A percentile compares a stretch with the other conserved stretches of the same genome.
phyloP scores from a whole-genome alignment of 2,329 filamentous ascomycete genomes.

The Reticulascus tulasneorum region DNA sequence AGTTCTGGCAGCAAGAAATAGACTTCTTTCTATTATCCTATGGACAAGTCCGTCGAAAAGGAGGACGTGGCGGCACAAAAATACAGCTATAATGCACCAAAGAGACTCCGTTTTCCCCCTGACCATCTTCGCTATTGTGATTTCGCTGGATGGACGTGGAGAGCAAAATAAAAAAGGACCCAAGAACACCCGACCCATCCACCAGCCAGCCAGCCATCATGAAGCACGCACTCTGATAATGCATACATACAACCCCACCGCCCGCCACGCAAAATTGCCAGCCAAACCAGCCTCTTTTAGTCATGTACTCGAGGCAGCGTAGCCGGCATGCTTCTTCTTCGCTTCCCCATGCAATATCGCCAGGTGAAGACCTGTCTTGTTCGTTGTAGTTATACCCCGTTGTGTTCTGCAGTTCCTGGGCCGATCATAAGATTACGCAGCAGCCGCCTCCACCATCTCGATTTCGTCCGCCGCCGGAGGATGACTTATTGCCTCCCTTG shows the following conservation, averaged over 20 bases:
- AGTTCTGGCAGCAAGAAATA: constrained; percentile 6
- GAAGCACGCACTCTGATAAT: constrained; percentile 9
- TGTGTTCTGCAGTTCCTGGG: no score
- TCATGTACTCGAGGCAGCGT: no score
- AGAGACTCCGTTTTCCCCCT: constrained; percentile 18
- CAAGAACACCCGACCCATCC: constrained; percentile 4
- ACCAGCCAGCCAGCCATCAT: constrained; percentile 1
- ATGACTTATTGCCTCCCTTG: constrained; percentile 56
- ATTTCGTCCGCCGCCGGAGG: constrained; percentile 34
- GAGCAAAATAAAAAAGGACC: constrained; percentile 13
- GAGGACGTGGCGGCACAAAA: constrained; percentile 15
- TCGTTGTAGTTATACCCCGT: no score
- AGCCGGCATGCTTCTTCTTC: no score
- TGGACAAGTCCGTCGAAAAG: constrained; percentile 12
- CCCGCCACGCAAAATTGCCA: no score
- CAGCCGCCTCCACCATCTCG: constrained; percentile 40
- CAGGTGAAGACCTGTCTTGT: no score
- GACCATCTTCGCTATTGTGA: constrained; percentile 17
- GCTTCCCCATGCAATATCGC: no score
- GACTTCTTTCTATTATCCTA: constrained; percentile 14
- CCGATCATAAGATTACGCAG: constrained; percentile 48
- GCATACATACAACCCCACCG: no score
- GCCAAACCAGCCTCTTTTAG: background rate
- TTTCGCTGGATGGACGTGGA: constrained; percentile 12
- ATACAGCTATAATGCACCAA: constrained; percentile 21